Percentiles rank a stretch among this genome's conserved stretches.
Conservation (phyloP, 2,329 filamentous ascomycete genomes). For the Colletotrichum sublineola region DNA sequence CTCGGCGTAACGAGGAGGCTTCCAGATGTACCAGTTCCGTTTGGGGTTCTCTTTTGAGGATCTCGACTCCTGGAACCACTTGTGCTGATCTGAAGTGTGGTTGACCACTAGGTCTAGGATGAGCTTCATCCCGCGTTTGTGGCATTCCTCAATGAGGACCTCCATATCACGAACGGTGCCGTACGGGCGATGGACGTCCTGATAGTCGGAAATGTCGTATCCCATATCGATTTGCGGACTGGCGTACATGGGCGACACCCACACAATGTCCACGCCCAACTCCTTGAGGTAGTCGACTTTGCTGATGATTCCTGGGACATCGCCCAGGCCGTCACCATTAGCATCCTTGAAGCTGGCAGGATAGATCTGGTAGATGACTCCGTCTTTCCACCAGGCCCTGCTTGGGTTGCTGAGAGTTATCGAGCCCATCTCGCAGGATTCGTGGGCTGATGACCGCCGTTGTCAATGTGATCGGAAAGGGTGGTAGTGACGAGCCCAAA, state of each 20-base stretch:
- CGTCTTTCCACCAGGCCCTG: slow-evolving; percentile 68
- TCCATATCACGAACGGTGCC: slow-evolving; percentile 77
- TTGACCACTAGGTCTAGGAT: slow-evolving; percentile 84
- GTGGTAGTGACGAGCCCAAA: neutral
- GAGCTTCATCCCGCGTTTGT: slow-evolving; percentile 75
- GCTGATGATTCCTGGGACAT: slow-evolving; percentile 73
- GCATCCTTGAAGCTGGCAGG: slow-evolving; percentile 70
- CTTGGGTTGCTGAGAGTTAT: slow-evolving; percentile 28
- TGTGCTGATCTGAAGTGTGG: slow-evolving; percentile 79
- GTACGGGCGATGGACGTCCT: slow-evolving; percentile 74
- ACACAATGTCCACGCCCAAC: slow-evolving; percentile 74
- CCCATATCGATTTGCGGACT: slow-evolving; percentile 77
- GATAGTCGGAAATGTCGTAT: slow-evolving; percentile 78
- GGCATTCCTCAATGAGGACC: slow-evolving; percentile 69
- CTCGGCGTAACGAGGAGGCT: slow-evolving; percentile 63
- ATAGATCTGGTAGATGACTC: slow-evolving; percentile 71
- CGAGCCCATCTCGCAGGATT: slow-evolving; percentile 30
- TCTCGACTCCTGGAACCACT: slow-evolving; percentile 78
- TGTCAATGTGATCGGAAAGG: neutral
- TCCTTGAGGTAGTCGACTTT: slow-evolving; percentile 72
- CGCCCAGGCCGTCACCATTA: slow-evolving; percentile 71
- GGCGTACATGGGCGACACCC: slow-evolving; percentile 76
- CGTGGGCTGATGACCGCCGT: neutral
- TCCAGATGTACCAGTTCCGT: slow-evolving; percentile 77
- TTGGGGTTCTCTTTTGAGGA: slow-evolving; percentile 73